Conservation (phyloP, 129 eudicot genomes). For the Solidago caesia region DNA sequence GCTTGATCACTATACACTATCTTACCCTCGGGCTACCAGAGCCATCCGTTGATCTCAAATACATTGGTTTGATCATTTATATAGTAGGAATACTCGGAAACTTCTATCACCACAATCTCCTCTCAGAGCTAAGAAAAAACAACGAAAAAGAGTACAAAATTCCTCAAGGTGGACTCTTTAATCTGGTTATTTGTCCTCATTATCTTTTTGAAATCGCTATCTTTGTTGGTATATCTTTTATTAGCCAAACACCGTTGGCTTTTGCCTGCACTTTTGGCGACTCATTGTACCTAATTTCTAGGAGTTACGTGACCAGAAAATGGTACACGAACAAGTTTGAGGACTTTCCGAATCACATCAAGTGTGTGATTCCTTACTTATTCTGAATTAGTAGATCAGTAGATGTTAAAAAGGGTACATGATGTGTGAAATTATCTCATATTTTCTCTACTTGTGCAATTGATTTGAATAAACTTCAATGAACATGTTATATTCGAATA, state of each 20-base stretch:
- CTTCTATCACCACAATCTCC: constrained; percentile 60
- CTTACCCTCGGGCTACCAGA: constrained; percentile 34
- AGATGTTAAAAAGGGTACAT: neutral
- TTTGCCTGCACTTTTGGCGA: constrained; percentile 36
- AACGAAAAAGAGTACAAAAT: constrained; percentile 53
- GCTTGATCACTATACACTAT: constrained; percentile 37
- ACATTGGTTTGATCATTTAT: constrained; percentile 42
- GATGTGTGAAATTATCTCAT: neutral
- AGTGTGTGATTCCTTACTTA: constrained; percentile 49
- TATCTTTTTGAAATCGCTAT: constrained; percentile 54
- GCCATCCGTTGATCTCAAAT: constrained; percentile 48
- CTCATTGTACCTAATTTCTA: constrained; percentile 43
- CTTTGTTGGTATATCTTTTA: constrained; percentile 44
- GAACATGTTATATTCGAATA: too few species aligned
- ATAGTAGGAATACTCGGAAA: constrained; percentile 51
- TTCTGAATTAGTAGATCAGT: constrained; percentile 25
- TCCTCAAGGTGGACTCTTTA: constrained; percentile 56
- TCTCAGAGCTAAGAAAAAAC: constrained; percentile 42
- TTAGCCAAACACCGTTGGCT: constrained; percentile 47
- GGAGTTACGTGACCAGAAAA: constrained; percentile 64
- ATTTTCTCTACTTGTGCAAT: neutral
- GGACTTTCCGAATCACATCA: constrained; percentile 46
- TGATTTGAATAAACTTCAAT: neutral
- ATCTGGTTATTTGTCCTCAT: constrained; percentile 63
- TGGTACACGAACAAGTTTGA: constrained; percentile 65